Base-by-base conservation (phyloP, 2,329 filamentous ascomycete genomes). In the Colletotrichum caudatum region DNA sequence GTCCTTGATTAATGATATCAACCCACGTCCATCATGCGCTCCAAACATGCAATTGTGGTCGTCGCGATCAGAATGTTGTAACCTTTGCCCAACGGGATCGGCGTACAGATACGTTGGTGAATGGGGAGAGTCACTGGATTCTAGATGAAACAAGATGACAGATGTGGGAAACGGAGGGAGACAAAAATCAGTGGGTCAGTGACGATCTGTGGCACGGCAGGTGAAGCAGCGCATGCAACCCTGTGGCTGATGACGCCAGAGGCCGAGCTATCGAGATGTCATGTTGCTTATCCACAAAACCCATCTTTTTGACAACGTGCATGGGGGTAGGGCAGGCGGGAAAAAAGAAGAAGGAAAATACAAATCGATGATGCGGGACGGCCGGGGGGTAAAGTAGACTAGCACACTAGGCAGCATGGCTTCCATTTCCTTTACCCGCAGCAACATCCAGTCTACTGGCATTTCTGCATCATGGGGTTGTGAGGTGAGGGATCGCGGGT, bases 131-230 rank as follows among this genome's bases (percentile, higher is more conserved):
- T 53, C 64, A 69, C 64, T 59, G 18, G 53, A 46, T 53, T 48
- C n/a, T 39, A 60, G 35, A 48, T 71, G 69, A 71, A 71, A 71
- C 69, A 69, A 71, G 46, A 64, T 71, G 69, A 71, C 65, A 71
- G 59, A 63, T 64, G 60, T 72, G 69, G 65, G 54, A 60, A 64
- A 46, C 6, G 39, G 65, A 33, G 64, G 59, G 33, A 56, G 54
- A 33, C n/a, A 4, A 4, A n/a, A 33, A 39, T 23, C 20, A 39
- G n/a, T 39, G 56, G 35, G 35, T 39, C 54, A 23, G n/a, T 39
- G 56, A 33, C 44, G 64, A 68, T 71, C 69, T 63, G 69, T 68
- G 64, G 58, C 64, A 66, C 64, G 37, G 66, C 33, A 20, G 48
- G 61, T 37, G 39, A n/a, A 26, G 23, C 5, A 29, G 46, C 26